These are phyloP conservation scores for Cardiospermum halicacabum DNA, from an alignment of 345 rosid species.

Conservation along the genomic window DNA sequence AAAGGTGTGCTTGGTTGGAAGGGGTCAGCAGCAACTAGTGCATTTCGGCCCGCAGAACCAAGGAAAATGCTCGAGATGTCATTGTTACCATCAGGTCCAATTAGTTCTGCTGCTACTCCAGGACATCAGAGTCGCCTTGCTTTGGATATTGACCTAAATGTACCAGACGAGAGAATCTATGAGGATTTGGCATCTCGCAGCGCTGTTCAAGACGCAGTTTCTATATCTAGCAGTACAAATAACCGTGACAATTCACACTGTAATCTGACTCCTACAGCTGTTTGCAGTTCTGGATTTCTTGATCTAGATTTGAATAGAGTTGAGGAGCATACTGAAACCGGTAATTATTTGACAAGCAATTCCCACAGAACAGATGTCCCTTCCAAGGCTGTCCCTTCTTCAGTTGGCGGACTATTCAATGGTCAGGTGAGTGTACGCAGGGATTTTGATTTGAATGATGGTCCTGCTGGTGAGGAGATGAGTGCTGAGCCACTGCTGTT, in stretches of 20 bases:
- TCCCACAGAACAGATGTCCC: constrained; percentile 34
- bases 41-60: constrained; percentile 95
- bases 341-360: constrained; percentile 31
- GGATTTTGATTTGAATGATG: constrained; percentile 90
- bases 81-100: no score
- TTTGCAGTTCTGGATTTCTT: constrained; percentile 54
- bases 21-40: constrained; percentile 98
- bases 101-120: constrained; percentile 30
- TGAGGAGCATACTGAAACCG: constrained; percentile 54
- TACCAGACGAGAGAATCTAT: constrained; percentile 67
- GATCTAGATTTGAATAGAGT: constrained; percentile 81
- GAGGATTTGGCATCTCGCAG: constrained; percentile 58
- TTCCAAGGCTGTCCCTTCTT: constrained; percentile 30
- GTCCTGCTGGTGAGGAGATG: constrained; percentile 57
- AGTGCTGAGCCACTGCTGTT: constrained; percentile 43
- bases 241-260: constrained; percentile 24
- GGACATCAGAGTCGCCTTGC: constrained; percentile 45
- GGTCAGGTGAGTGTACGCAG: constrained; percentile 36
- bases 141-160: constrained; percentile 79
- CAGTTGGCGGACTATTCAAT: constrained; percentile 28
- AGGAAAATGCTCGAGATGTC: constrained; percentile 50
- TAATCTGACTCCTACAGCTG: constrained; percentile 29
- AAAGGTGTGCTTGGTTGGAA: constrained; percentile 87
- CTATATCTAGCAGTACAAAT: constrained; percentile 23
- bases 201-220: constrained; percentile 30